A percentile compares a stretch with the other conserved stretches of the same genome.
phyloP scores from a whole-genome alignment of 2,329 filamentous ascomycete species.

The Colletotrichum viniferum region DNA sequence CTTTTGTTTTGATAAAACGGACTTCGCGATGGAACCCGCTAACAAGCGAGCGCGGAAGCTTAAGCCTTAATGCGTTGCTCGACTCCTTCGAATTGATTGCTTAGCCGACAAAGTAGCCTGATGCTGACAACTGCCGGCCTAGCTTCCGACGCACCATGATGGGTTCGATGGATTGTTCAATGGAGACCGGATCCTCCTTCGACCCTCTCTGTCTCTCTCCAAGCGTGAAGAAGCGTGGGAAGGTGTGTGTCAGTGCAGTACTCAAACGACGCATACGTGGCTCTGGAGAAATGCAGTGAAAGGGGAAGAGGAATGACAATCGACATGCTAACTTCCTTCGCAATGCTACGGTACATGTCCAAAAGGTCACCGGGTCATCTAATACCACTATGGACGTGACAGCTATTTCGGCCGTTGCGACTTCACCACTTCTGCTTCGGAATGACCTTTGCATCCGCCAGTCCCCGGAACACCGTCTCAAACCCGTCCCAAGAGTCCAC shows the following conservation, averaged over 20 bases:
- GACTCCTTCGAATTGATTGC: background rate
- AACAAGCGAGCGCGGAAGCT: background rate
- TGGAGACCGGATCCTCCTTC: background rate
- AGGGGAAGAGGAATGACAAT: background rate
- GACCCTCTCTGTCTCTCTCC: background rate
- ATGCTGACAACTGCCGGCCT: background rate
- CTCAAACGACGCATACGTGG: background rate
- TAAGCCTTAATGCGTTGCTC: background rate
- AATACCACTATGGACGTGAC: background rate
- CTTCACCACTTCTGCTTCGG: slow-evolving; percentile 10
- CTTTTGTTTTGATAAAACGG: background rate
- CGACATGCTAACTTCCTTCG: background rate
- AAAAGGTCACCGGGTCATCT: background rate
- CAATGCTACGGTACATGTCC: background rate
- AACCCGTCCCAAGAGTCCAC: slow-evolving; percentile 3
- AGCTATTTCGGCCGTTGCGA: background rate
- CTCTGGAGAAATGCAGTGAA: background rate
- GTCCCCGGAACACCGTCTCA: slow-evolving; percentile 28
- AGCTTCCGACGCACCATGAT: background rate
- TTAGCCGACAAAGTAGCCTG: background rate
- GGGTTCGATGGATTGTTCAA: background rate
- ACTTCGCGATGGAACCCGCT: background rate
- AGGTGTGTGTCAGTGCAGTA: background rate
- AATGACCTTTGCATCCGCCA: slow-evolving; percentile 30
- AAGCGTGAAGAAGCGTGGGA: background rate